Percentiles rank a stretch among this genome's conserved stretches.
These are phyloP conservation scores for Fusarium nisikadoi DNA, from an alignment of 2,329 filamentous ascomycete species.

Conservation along the genomic window DNA sequence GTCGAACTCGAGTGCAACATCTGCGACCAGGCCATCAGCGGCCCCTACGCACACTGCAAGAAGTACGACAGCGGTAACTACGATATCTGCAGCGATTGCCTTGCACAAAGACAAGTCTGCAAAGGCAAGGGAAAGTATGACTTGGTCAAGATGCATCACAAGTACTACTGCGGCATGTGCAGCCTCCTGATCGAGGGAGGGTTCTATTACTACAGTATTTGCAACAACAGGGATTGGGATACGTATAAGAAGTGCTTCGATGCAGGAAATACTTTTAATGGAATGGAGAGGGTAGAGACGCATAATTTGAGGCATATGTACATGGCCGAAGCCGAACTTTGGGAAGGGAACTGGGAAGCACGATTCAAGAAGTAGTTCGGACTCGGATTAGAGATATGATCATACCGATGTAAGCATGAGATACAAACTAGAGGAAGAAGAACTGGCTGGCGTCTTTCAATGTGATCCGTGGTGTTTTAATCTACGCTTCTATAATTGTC, in stretches of 20 bases:
- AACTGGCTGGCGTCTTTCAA: accelerated
- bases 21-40: constrained; percentile 22
- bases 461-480: accelerated
- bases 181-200: constrained; percentile 9
- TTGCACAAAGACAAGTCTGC: constrained; percentile 10
- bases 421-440: accelerated
- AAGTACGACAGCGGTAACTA: constrained; percentile 32
- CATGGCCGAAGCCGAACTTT: constrained; percentile 3
- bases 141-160: constrained; percentile 32
- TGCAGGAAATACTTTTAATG: constrained; percentile 15
- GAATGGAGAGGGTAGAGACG: not conserved
- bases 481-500: accelerated
- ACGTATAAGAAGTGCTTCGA: constrained; percentile 25
- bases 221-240: constrained; percentile 25
- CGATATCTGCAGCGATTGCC: constrained; percentile 27
- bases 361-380: not conserved
- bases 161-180: constrained; percentile 22
- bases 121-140: constrained; percentile 25
- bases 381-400: not conserved
- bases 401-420: accelerated
- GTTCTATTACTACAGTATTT: constrained; percentile 27
- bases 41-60: constrained; percentile 29
- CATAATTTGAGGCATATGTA: constrained; percentile 14
- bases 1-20: constrained; percentile 10
- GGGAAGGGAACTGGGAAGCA: not conserved